Base-by-base conservation (phyloP, 768 basidiomycete species). In the Pulveroboletus sp. region DNA sequence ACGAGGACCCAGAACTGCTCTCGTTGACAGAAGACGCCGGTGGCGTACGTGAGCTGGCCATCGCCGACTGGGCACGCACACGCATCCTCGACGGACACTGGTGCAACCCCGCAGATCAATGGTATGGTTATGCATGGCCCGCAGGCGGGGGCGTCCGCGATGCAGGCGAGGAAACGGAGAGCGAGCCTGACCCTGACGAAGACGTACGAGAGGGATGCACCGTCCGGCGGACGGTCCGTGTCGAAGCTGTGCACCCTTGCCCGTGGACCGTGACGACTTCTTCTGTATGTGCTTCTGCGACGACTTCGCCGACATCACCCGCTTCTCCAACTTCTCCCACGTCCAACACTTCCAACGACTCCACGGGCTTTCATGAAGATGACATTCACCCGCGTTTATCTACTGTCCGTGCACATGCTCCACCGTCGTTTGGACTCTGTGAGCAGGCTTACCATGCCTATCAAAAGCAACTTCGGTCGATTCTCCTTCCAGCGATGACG, bases 41-140 rank as follows among this genome's bases (percentile, higher is more conserved):
- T 10, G 72, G 73, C 20, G 70, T 78, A 23, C 68, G 70, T 24
- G 75, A 76, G 17, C 68, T 89, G 37, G 85, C 88, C 2, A 68
- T 89, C 44, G 72, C 75, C 12, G 86, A 87, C 54, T 89, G 85
- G 85, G 84, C 84, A 6, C 73, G 88, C 29, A 75, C 72, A 19
- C 69, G 87, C 40, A 82, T 90, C 40, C 66, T 90, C 17, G 87
- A 90, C 47, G 88, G 88, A 3, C 76, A 81, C 56, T 90, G 88
- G 87, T 66, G 82, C 37, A 84, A 77, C 42, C 88, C 87, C 10
- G 84, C 81, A 0, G 88, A 90, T 61, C 73, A 80, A 39, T 88
- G 78, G 77, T 86, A 80, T 43, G 65, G 69, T 10, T 61, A 74
- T 68, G 49, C 72, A 61, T 25, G 77, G 75, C 45, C 71, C 65